Conservation (phyloP, 2,329 filamentous ascomycete species). For the Talaromyces sp. region DNA sequence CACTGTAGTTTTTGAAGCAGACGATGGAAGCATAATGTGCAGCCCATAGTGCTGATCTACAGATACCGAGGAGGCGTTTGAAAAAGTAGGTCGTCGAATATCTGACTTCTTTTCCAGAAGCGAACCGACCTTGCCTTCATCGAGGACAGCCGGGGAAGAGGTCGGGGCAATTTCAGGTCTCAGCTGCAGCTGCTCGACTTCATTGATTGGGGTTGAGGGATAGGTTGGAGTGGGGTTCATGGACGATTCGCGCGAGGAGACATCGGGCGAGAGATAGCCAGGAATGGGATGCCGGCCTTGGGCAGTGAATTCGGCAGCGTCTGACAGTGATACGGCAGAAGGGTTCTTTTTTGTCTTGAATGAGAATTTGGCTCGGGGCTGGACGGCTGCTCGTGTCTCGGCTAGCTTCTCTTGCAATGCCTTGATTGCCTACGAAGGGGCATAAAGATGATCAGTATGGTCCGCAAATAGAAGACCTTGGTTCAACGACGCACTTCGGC, state of each 20-base stretch:
- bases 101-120: constrained; percentile 15
- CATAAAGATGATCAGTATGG: constrained; percentile 17
- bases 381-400: constrained; percentile 61
- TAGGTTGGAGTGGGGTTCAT: constrained; percentile 30
- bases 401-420: constrained; percentile 73
- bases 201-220: constrained; percentile 33
- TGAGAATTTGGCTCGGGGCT: constrained; percentile 74
- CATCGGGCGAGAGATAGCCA: constrained; percentile 37
- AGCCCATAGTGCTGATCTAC: constrained; percentile 64
- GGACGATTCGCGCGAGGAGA: constrained; percentile 39
- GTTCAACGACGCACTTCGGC: constrained; percentile 55
- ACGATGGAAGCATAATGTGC: constrained; percentile 72
- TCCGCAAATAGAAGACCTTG: not conserved
- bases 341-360: constrained; percentile 64
- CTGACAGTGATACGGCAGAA: constrained; percentile 52
- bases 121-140: constrained; percentile 18
- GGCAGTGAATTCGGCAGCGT: constrained; percentile 52
- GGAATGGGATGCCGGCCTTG: constrained; percentile 43
- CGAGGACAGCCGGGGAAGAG: constrained; percentile 24
- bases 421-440: constrained; percentile 63
- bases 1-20: constrained; percentile 65
- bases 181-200: constrained; percentile 30
- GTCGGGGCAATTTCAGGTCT: constrained; percentile 33
- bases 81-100: constrained; percentile 56
- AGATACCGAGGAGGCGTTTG: constrained; percentile 55